phyloP scores from a whole-genome alignment of 2,329 filamentous ascomycete genomes.

The Penicillium brasilianum region DNA sequence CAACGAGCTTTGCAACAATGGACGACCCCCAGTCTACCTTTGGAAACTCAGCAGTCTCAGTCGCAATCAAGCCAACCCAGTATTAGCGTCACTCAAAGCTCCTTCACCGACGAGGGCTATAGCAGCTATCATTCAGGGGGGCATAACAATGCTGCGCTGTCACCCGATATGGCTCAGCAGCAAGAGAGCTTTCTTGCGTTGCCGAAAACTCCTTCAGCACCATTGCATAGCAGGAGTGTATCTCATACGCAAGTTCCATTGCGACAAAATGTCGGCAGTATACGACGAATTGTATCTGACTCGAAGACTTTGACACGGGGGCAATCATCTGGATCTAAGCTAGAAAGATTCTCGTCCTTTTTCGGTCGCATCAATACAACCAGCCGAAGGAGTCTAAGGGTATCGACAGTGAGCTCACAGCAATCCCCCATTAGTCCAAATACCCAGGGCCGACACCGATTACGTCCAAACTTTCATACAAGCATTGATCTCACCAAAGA shows the following conservation, averaged over 20 bases:
- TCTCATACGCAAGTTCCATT: constrained; percentile 17
- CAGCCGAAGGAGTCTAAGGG: constrained; percentile 10
- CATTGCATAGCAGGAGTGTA: constrained; percentile 21
- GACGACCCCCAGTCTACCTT: neutral
- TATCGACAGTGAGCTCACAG: constrained; percentile 6
- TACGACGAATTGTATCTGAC: constrained; percentile 22
- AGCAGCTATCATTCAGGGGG: constrained; percentile 28
- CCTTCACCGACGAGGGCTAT: constrained; percentile 37
- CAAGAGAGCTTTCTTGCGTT: constrained; percentile 19
- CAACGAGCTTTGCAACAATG: constrained; percentile 6
- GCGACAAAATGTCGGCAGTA: constrained; percentile 14
- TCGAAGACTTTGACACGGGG: constrained; percentile 9
- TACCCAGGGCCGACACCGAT: constrained; percentile 16
- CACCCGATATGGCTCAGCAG: constrained; percentile 10
- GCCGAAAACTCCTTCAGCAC: constrained; percentile 20
- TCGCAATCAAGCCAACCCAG: constrained; percentile 2
- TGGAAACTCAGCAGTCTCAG: neutral
- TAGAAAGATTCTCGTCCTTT: constrained; percentile 14
- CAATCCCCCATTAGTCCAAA: neutral
- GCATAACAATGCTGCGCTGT: constrained; percentile 18
- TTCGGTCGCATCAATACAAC: constrained; percentile 18
- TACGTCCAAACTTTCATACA: constrained; percentile 35
- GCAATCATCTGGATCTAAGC: constrained; percentile 11
- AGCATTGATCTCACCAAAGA: constrained; percentile 46
- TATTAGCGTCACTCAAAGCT: constrained; percentile 20